phyloP scores from a whole-genome alignment of 805 yeast species.

The Dipodascus geniculatus region DNA sequence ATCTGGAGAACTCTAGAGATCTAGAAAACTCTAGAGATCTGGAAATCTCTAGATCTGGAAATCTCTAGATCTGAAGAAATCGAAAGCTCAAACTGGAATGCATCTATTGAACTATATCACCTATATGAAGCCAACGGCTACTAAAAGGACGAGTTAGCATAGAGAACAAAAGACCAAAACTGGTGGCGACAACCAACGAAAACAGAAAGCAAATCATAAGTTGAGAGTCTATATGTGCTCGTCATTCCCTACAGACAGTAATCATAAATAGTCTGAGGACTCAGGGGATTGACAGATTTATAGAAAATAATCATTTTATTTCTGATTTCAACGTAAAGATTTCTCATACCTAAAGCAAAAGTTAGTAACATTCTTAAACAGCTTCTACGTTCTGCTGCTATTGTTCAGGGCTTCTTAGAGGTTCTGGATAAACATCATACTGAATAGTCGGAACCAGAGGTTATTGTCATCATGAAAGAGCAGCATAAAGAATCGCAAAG shows the following conservation, averaged over 20 bases:
- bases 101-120: too few species aligned
- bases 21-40: too few species aligned
- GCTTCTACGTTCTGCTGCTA: not conserved
- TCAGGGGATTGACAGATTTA: constrained; percentile 1
- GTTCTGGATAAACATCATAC: constrained; percentile 2
- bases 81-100: too few species aligned
- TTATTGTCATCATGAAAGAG: not conserved
- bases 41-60: too few species aligned
- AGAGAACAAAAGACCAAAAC: too few species aligned
- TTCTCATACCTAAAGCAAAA: not conserved
- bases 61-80: too few species aligned
- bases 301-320: not conserved
- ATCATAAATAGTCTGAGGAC: not conserved
- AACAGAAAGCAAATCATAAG: too few species aligned
- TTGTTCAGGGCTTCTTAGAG: constrained; percentile 1
- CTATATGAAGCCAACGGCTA: too few species aligned
- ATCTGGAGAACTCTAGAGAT: too few species aligned
- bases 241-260: not conserved
- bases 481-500: too few species aligned
- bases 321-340: not conserved
- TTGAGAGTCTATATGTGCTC: not conserved
- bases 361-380: not conserved
- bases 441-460: constrained; percentile 1
- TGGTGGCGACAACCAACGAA: too few species aligned
- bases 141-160: too few species aligned